Conservation (phyloP, 2,329 filamentous ascomycete species). For the Colletotrichum limetticola region DNA sequence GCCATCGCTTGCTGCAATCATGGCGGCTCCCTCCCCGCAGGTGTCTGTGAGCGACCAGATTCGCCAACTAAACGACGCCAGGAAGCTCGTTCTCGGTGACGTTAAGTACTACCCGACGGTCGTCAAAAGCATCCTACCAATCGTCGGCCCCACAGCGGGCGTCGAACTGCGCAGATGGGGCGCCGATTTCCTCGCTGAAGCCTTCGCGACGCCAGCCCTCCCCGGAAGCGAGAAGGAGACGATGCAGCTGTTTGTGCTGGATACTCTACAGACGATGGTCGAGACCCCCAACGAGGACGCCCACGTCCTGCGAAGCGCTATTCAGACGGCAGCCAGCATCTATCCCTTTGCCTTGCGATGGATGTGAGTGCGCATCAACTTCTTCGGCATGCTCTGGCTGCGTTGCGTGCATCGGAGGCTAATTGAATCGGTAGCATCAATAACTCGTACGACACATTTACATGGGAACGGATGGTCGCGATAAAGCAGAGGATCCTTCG, state of each 20-base stretch:
- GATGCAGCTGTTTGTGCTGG: slow-evolving; percentile 80
- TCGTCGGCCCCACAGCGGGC: slow-evolving; percentile 79
- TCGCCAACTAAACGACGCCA: slow-evolving; percentile 88
- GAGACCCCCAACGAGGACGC: slow-evolving; percentile 80
- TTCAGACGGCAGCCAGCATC: slow-evolving; percentile 90
- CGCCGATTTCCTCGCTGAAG: slow-evolving; percentile 93
- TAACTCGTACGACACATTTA: slow-evolving; percentile 81
- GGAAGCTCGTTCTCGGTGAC: slow-evolving; percentile 88
- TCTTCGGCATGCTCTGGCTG: neutral
- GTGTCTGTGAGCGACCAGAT: slow-evolving; percentile 80
- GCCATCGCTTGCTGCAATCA: slow-evolving; percentile 44
- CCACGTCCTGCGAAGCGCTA: slow-evolving; percentile 83
- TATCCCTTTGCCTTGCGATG: slow-evolving; percentile 93
- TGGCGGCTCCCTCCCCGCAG: slow-evolving; percentile 59
- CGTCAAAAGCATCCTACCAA: slow-evolving; percentile 91
- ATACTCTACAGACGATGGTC: slow-evolving; percentile 77
- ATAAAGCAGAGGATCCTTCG: slow-evolving; percentile 91
- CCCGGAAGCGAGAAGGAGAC: slow-evolving; percentile 82
- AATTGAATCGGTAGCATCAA: slow-evolving; percentile 73
- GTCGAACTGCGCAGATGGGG: slow-evolving; percentile 95
- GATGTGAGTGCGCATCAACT: slow-evolving; percentile 76
- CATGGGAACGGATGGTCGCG: slow-evolving; percentile 88
- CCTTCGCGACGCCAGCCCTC: slow-evolving; percentile 91
- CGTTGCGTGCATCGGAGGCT: slow-evolving; percentile 35
- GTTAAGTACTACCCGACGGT: slow-evolving; percentile 91